A percentile compares a stretch with the other conserved stretches of the same genome.
Conservation (phyloP, 192 early-diverging fungal genomes). For the Podila epicladia region DNA sequence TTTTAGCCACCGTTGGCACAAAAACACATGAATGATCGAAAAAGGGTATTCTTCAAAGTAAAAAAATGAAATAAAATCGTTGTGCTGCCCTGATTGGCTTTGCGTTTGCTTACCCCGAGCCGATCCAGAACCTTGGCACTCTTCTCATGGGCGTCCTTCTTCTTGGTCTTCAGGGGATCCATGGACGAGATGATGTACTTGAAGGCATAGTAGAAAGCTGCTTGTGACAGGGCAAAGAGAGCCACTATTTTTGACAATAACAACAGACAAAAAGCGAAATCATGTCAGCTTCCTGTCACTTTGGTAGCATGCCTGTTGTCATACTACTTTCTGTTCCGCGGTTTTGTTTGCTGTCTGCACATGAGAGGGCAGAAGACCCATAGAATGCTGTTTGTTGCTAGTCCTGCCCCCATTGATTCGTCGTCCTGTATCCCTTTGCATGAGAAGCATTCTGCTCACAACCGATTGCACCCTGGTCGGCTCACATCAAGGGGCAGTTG, state of each 20-base stretch:
- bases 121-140: slow-evolving; percentile 71
- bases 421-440: no score
- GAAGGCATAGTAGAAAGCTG: slow-evolving; percentile 88
- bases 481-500: no score
- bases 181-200: slow-evolving; percentile 82
- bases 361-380: not conserved
- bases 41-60: no score
- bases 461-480: no score
- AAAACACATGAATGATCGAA: not conserved
- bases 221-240: slow-evolving; percentile 89
- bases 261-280: not conserved
- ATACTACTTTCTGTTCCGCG: not conserved
- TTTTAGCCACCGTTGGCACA: not conserved
- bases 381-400: no score
- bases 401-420: no score
- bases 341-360: not conserved
- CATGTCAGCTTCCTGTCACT: not conserved
- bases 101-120: slow-evolving; percentile 65
- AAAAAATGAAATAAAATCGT: no score
- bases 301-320: not conserved
- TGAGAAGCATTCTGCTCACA: no score
- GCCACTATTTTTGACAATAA: slow-evolving; percentile 55
- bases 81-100: no score
- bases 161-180: slow-evolving; percentile 75
- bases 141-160: slow-evolving; percentile 82